Evolutionary conservation across 306 rosid species (phyloP).

Genomic region (Dryas octopetala): DNA sequence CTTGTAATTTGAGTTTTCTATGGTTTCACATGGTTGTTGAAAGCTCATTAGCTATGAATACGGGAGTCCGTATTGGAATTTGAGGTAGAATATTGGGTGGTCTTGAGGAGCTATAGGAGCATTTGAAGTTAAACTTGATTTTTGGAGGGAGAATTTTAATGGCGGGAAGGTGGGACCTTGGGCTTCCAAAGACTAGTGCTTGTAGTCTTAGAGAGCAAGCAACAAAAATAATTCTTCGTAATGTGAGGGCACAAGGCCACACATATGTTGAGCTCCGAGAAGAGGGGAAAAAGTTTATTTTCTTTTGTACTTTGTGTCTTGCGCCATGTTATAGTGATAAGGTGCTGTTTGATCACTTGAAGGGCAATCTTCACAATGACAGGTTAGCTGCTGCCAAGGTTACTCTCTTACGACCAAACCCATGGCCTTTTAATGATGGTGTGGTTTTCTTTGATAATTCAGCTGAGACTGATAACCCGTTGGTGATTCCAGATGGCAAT

Average conservation of each 20-base stretch:
- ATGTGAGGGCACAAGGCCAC: conserved; percentile 82
- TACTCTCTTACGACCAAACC: conserved; percentile 72
- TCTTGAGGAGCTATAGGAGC: conserved; percentile 1
- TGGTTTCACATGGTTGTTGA: conserved; percentile 38
- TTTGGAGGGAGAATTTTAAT: conserved; percentile 41
- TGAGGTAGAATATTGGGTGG: neutral
- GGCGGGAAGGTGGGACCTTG: conserved; percentile 62
- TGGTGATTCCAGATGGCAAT: conserved; percentile 27
- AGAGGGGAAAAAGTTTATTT: conserved; percentile 69
- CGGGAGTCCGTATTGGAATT: neutral
- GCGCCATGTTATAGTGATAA: conserved; percentile 72
- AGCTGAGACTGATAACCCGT: conserved; percentile 35
- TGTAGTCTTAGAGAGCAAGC: conserved; percentile 59
- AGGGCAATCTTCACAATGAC: conserved; percentile 69
- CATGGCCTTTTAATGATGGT: conserved; percentile 94
- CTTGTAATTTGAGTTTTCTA: conserved; percentile 17
- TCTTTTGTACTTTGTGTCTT: conserved; percentile 79
- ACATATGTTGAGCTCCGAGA: conserved; percentile 77
- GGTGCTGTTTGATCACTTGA: conserved; percentile 73
- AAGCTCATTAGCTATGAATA: conserved; percentile 18
- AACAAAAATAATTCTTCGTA: conserved; percentile 63
- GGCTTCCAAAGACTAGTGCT: conserved; percentile 39
- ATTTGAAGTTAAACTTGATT: conserved; percentile 17
- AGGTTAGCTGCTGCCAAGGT: conserved; percentile 65
- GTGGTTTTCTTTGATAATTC: conserved; percentile 67